Percentiles rank a stretch among this genome's conserved stretches.
Conservation (phyloP, 305 asterid genomes). For the Rubia peregrina region DNA sequence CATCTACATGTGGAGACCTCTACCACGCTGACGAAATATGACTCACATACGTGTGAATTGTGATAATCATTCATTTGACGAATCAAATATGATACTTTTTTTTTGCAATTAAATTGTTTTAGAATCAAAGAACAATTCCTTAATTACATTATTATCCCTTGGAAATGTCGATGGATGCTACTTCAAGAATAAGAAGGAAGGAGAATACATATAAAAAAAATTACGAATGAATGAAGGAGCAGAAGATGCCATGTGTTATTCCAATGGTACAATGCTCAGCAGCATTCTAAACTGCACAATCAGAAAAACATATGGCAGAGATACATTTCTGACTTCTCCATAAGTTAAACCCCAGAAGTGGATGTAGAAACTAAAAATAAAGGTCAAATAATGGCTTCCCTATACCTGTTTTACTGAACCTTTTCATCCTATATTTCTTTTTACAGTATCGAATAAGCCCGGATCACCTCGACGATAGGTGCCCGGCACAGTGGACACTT, state of each 20-base stretch:
- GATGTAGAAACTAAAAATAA: constrained; percentile 15
- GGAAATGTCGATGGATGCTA: background rate
- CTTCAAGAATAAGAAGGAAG: background rate
- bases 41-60: too few relatives aligned
- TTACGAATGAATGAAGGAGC: constrained; percentile 39
- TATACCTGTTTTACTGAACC: constrained; percentile 28
- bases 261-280: constrained; percentile 34
- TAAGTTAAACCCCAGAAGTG: constrained; percentile 24
- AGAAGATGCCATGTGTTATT: constrained; percentile 31
- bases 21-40: background rate
- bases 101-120: background rate
- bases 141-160: background rate
- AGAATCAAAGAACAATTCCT: background rate
- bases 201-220: constrained; percentile 21
- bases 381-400: constrained; percentile 28
- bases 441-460: constrained; percentile 95
- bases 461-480: constrained; percentile 91
- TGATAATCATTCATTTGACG: background rate
- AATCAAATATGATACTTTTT: background rate
- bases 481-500: constrained; percentile 98
- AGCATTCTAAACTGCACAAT: constrained; percentile 28
- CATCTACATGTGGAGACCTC: too few relatives aligned
- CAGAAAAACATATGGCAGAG: constrained; percentile 30
- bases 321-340: constrained; percentile 18
- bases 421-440: constrained; percentile 20